Conservation (phyloP, 768 basidiomycete species). For the Boletus bicolor region DNA sequence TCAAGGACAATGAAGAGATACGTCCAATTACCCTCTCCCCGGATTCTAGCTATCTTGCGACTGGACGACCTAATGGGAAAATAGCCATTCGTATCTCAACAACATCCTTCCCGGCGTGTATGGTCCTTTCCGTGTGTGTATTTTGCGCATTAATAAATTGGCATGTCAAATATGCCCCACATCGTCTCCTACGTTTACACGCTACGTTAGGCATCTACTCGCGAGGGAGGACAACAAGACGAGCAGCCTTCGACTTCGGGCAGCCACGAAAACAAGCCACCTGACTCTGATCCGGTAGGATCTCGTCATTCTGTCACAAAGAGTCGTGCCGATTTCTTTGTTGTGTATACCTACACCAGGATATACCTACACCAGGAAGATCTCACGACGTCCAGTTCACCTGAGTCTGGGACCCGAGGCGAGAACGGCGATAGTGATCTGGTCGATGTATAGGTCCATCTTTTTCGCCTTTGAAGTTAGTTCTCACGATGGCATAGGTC, state of each 20-base stretch:
- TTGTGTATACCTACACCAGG: background rate
- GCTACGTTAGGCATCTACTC: background rate
- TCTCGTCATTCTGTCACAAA: background rate
- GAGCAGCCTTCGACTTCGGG: background rate
- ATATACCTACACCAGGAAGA: background rate
- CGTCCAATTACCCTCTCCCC: background rate
- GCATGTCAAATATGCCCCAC: background rate
- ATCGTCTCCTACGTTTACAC: background rate
- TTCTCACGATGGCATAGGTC: background rate
- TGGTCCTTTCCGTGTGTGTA: background rate
- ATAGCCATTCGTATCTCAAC: background rate
- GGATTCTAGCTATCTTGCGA: background rate
- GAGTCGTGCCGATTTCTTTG: background rate
- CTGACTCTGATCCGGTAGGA: background rate
- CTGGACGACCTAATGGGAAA: background rate
- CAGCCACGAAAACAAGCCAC: background rate
- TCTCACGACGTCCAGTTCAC: background rate
- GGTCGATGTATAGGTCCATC: background rate
- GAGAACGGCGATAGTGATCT: background rate
- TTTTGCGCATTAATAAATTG: background rate
- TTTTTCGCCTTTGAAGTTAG: background rate
- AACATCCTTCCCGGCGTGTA: conserved; percentile 1
- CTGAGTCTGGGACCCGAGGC: background rate
- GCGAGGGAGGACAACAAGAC: background rate
- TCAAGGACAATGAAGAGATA: background rate